Percentiles rank a stretch among this genome's conserved stretches.
Evolutionary conservation across 331 rosid species (phyloP).

Genomic region (Prunus yedoensis): DNA sequence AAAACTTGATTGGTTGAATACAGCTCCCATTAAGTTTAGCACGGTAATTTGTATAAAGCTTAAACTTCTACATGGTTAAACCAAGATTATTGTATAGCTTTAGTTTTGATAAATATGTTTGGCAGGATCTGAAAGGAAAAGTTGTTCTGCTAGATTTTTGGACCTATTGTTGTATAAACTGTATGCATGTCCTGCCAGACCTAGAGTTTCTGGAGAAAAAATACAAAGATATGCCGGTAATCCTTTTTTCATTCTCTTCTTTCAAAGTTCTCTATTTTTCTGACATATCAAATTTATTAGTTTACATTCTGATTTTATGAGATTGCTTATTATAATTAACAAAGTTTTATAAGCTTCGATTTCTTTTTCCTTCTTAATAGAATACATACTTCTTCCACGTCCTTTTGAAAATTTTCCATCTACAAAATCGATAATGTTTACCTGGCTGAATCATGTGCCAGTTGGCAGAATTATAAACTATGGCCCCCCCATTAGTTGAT

Average conservation of each 20-base stretch:
- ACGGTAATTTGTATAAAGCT: conserved; percentile 53
- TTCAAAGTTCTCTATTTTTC: conserved; percentile 26
- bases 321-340: neutral
- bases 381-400: neutral
- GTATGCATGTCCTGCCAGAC: conserved; percentile 97
- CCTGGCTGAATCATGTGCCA: conserved; percentile 6
- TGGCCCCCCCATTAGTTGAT: neutral
- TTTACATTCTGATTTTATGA: conserved; percentile 6
- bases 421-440: neutral
- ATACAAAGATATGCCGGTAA: conserved; percentile 90
- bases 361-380: neutral
- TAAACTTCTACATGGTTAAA: conserved; percentile 26
- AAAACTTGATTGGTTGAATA: conserved; percentile 92
- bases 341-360: neutral
- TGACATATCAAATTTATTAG: conserved; percentile 7
- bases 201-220: conserved; percentile 85
- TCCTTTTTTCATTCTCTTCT: conserved; percentile 15
- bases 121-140: conserved; percentile 94
- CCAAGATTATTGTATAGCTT: conserved; percentile 11
- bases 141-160: conserved; percentile 90
- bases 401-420: neutral
- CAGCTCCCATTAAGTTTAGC: conserved; percentile 82
- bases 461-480: neutral
- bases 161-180: conserved; percentile 95
- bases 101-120: conserved; percentile 24